Conservation (phyloP, 495 filamentous ascomycete species). For the Aspergillus cavernicola region DNA sequence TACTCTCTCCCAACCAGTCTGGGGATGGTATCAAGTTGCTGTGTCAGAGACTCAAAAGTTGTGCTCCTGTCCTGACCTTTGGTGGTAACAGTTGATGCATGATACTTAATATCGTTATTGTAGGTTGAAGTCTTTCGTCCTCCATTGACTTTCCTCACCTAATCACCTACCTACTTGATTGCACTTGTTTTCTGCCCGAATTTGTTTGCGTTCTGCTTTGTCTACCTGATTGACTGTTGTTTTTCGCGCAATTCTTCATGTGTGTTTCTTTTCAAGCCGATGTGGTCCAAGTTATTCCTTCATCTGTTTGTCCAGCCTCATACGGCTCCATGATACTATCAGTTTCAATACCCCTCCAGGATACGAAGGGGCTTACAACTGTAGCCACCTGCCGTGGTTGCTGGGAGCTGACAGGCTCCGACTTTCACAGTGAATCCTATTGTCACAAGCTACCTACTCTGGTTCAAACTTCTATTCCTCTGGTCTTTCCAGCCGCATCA, state of each 20-base stretch:
- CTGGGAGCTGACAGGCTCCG: not conserved
- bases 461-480: not conserved
- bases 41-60: too few species aligned
- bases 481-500: not conserved
- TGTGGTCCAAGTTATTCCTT: not conserved
- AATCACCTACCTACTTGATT: not conserved
- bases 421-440: not conserved
- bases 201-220: not conserved
- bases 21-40: constrained; percentile 12
- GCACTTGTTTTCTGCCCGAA: not conserved
- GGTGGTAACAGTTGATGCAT: too few species aligned
- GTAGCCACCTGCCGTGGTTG: not conserved
- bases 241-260: not conserved
- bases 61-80: too few species aligned
- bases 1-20: constrained; percentile 19
- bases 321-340: not conserved
- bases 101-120: not conserved
- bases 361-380: not conserved
- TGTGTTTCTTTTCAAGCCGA: too few species aligned
- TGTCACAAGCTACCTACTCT: not conserved
- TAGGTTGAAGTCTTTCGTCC: constrained; percentile 1
- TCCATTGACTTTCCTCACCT: not conserved
- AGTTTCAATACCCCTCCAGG: constrained; percentile 7
- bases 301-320: not conserved
- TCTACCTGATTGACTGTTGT: too few species aligned